These are phyloP conservation scores for Torulaspora globosa DNA, from an alignment of 1,139 yeast species.

Conservation along the genomic window DNA sequence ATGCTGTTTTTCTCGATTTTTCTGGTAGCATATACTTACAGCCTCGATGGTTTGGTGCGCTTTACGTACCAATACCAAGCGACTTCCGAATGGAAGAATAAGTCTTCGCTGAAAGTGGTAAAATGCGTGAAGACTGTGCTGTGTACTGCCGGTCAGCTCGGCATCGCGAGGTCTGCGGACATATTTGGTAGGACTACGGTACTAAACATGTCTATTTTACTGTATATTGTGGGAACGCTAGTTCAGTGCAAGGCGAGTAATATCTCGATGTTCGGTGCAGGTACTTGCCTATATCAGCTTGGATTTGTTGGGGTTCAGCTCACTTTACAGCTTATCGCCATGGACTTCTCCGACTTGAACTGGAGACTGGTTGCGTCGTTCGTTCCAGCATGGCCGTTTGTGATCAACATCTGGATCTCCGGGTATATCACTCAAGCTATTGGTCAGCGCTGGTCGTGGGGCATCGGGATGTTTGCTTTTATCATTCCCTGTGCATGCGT, in stretches of 20 bases:
- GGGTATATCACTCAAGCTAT: constrained; percentile 47
- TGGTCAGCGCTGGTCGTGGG: constrained; percentile 54
- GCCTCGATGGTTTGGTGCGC: constrained; percentile 54
- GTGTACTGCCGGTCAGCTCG: constrained; percentile 67
- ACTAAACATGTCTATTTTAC: constrained; percentile 47
- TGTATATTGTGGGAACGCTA: constrained; percentile 63
- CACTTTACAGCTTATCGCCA: constrained; percentile 52
- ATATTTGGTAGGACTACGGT: constrained; percentile 62
- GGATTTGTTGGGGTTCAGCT: constrained; percentile 62
- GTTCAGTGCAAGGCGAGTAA: constrained; percentile 59
- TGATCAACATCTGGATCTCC: constrained; percentile 67
- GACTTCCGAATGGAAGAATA: constrained; percentile 50
- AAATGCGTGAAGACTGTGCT: constrained; percentile 59
- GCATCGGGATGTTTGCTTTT: constrained; percentile 72
- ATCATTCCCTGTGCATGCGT: constrained; percentile 57
- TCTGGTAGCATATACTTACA: constrained; percentile 44
- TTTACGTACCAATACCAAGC: constrained; percentile 50
- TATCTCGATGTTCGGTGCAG: constrained; percentile 61
- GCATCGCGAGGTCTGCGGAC: constrained; percentile 63
- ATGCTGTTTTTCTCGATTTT: constrained; percentile 10
- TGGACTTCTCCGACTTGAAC: constrained; percentile 61
- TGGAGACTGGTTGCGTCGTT: constrained; percentile 62
- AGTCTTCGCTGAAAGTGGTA: constrained; percentile 58
- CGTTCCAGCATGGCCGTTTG: constrained; percentile 62
- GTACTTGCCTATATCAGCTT: constrained; percentile 60